Base-by-base conservation (phyloP, 73 alveolate species). In the Paramecium sonneborni region DNA sequence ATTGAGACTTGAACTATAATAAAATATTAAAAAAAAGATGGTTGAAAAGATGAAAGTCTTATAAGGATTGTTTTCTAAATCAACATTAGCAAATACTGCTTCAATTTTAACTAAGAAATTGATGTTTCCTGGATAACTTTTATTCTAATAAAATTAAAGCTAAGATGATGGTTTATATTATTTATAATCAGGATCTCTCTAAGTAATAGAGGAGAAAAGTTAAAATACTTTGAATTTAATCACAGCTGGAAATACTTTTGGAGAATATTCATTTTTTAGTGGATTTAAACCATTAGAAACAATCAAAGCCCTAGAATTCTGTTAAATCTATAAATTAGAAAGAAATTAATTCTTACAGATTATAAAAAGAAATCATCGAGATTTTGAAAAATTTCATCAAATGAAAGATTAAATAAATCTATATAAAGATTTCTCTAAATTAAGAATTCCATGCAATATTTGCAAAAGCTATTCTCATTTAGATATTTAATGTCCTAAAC, bases 341-440 rank as follows among this genome's bases (percentile, higher is more conserved):
- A 87, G 89, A 87, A 28, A 35, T 18, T 41, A 67, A 1, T 87
- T 87, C 46, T 5, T 87, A 28, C 14, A 68, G 8, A 68, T 87
- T 0, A 21, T 87, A 0, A 67, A 38, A 67, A 15, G 44, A 18
- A 38, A 68, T 68, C 24, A 46, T 32, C 34, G 48, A 11, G 93
- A 87, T 41, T 87, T 87, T 39, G 93, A 87, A 43, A 38, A 26
- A 20, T 87, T 76, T 28, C 62, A 76, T 39, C 35, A 76, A 37
- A 10, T 76, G 12, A 76, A 76, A 11, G 88, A 76, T 39, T n/a
- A 7, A 6, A 35, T 76, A n/a, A n/a, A 20, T 6, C 20, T 38
- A 1, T 20, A 76, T 35, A 20, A 41, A n/a, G 26, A 18, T 76
- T 35, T 4, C 0, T 20, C 46, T 18, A 38, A 15, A 24, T 76